Base-by-base conservation (phyloP, 2,329 filamentous ascomycete species). In the Fonsecaea nubica region DNA sequence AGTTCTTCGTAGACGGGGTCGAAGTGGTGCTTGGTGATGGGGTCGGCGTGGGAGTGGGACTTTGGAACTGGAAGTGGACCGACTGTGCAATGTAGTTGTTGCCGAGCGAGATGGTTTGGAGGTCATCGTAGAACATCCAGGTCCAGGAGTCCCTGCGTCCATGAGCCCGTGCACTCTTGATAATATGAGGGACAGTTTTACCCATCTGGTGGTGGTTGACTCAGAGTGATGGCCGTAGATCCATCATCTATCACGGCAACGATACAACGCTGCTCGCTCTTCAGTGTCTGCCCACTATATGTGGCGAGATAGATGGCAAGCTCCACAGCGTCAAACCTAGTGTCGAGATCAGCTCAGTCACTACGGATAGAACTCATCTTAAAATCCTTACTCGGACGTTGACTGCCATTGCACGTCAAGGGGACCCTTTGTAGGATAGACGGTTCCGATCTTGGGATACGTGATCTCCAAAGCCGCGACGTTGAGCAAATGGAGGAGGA, bases 321-420 rank as follows among this genome's bases (percentile, higher is more conserved):
- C 18, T 50, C 45, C 45, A 13, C 13, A 18, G 45, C 18, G 25
- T 50, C 45, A 21, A 50, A 25, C 3, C 45, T 50, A 12, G 45
- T 25, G 18, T 12, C 25, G 45, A 25, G 45, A 25, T 50, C 18
- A 50, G 45, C 45, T 25, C 45, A 4, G 13, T 10, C 4, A 2
- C 45, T 21, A 50, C 3, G 45, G n/a, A 50, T 9, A 50, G 45
- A 50, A 25, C 2, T n/a, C 4, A 21, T 50, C 10, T 50, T 10
- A 7, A 21, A 10, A 48, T 2, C 9, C 45, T 50, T 30, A 50
- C 45, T 50, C 45, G 21, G 18, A 25, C 6, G 18, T 50, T 25
- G 45, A 50, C 18, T 50, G 45, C 45, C 45, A 50, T 50, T 50
- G 45, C 18, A 50, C 45, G 45, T 50, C 45, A 50, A 50, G 45